A percentile compares a stretch with the other conserved stretches of the same genome.
Evolutionary conservation across 176 grass and related monocot genomes (phyloP).

Genomic region (Ampelocalamus luodianensis): DNA sequence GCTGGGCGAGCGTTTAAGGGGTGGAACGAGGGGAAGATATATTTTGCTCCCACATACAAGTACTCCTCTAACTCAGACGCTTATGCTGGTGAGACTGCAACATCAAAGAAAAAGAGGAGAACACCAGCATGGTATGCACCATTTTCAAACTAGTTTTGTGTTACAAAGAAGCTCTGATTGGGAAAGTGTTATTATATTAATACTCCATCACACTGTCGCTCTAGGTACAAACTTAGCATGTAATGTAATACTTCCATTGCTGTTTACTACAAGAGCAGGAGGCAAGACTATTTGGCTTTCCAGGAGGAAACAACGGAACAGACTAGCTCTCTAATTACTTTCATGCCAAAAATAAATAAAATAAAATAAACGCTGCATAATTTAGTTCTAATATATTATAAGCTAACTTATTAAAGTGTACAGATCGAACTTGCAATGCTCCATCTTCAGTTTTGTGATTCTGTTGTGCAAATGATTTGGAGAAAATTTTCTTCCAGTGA

Average conservation of each 20-base stretch:
- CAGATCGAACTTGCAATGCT: not conserved
- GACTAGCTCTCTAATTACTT: not conserved
- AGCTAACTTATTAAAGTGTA: not conserved
- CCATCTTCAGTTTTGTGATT: not conserved
- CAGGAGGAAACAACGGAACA: not conserved
- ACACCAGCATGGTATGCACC: conserved; percentile 72
- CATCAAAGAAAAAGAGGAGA: conserved; percentile 72
- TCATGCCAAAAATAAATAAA: not conserved
- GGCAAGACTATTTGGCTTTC: not conserved
- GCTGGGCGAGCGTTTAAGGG: conserved; percentile 64
- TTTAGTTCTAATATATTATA: not conserved
- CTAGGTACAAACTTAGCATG: conserved; percentile 16
- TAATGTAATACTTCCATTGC: not conserved
- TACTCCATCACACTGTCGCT: not conserved
- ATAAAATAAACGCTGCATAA: not conserved
- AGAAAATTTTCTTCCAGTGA: conserved; percentile 1
- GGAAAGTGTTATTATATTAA: not conserved
- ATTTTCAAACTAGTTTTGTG: conserved; percentile 10
- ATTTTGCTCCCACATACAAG: conserved; percentile 92
- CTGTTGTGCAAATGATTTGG: conserved; percentile 3
- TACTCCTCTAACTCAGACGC: conserved; percentile 76
- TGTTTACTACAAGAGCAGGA: not conserved
- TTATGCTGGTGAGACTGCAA: conserved; percentile 62
- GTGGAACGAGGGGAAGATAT: conserved; percentile 87
- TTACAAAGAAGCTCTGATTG: not conserved